Percentiles rank a stretch among this genome's conserved stretches.
These are phyloP conservation scores for Suillus subluteus DNA, from an alignment of 768 basidiomycete genomes.

Conservation along the genomic window DNA sequence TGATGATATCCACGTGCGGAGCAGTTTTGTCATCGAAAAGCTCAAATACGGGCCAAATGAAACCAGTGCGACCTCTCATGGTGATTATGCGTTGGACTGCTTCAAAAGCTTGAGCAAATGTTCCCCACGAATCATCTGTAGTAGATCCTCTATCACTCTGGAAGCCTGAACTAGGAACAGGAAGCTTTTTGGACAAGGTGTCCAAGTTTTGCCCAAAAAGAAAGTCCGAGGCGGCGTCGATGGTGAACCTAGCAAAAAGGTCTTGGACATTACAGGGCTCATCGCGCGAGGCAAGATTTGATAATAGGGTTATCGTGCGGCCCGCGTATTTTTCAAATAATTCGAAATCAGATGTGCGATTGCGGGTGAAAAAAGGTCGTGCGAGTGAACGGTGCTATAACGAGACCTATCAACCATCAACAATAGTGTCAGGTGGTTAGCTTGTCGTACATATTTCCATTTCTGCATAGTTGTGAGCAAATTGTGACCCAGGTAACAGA, in stretches of 20 bases:
- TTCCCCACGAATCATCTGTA: slow-evolving; percentile 62
- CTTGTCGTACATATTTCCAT: slow-evolving; percentile 63
- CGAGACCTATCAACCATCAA: slow-evolving; percentile 14
- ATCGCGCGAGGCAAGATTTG: slow-evolving; percentile 38
- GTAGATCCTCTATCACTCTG: slow-evolving; percentile 64
- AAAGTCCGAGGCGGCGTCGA: slow-evolving; percentile 76
- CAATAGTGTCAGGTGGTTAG: slow-evolving; percentile 4
- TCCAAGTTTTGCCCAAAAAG: slow-evolving; percentile 69
- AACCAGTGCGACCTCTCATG: slow-evolving; percentile 38
- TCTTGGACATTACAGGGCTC: slow-evolving; percentile 68
- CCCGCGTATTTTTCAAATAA: slow-evolving; percentile 60
- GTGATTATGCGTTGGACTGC: slow-evolving; percentile 40
- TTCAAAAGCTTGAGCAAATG: slow-evolving; percentile 51
- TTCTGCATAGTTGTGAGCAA: slow-evolving; percentile 35
- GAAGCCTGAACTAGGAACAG: slow-evolving; percentile 45
- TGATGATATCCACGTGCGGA: slow-evolving; percentile 39
- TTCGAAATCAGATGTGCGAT: slow-evolving; percentile 71
- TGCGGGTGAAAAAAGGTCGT: slow-evolving; percentile 76
- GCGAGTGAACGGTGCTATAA: slow-evolving; percentile 64
- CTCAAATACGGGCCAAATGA: slow-evolving; percentile 48
- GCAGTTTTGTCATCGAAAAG: slow-evolving; percentile 41
- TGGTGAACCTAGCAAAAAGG: slow-evolving; percentile 65
- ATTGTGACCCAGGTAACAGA: background rate
- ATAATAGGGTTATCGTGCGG: slow-evolving; percentile 53
- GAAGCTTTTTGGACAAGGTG: slow-evolving; percentile 59